Percentiles rank a stretch among this genome's conserved stretches.
These are phyloP conservation scores for Xylaria sp. DNA, from an alignment of 2,329 filamentous ascomycete genomes.

Conservation along the genomic window DNA sequence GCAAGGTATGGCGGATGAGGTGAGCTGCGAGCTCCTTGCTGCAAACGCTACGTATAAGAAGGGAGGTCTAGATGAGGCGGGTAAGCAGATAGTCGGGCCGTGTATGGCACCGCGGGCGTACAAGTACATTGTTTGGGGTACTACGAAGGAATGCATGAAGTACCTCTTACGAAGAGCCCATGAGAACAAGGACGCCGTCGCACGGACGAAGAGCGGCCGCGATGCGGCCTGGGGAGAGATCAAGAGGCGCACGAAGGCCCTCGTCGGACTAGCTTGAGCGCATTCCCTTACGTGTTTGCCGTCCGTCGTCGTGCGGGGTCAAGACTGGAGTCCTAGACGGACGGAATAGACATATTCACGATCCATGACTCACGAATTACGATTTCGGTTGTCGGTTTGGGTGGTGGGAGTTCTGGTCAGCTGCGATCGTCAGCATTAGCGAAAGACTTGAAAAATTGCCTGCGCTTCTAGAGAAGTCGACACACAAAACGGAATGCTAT, in stretches of 20 bases:
- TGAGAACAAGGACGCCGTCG: slow-evolving; percentile 78
- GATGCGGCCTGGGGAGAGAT: slow-evolving; percentile 73
- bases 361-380: slow-evolving; percentile 25
- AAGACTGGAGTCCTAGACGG: not conserved
- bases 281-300: not conserved
- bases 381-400: slow-evolving; percentile 7
- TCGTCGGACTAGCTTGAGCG: slow-evolving; percentile 48
- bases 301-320: not conserved
- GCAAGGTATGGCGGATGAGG: slow-evolving; percentile 95
- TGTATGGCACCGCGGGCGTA: slow-evolving; percentile 57
- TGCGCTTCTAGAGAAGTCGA: not conserved
- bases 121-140: slow-evolving; percentile 78
- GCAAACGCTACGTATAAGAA: slow-evolving; percentile 28
- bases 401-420: not conserved
- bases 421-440: slow-evolving; percentile 6
- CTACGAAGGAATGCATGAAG: slow-evolving; percentile 84
- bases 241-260: slow-evolving; percentile 62
- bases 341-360: slow-evolving; percentile 6
- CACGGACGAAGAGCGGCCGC: slow-evolving; percentile 69
- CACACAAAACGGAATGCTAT: not conserved
- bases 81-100: slow-evolving; percentile 9
- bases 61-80: not conserved
- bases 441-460: not conserved
- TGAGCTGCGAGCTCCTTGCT: slow-evolving; percentile 72
- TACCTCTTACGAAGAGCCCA: slow-evolving; percentile 79